Evolutionary conservation across 106 monocot species (phyloP).

Genomic region (Dendrobium catenatum): DNA sequence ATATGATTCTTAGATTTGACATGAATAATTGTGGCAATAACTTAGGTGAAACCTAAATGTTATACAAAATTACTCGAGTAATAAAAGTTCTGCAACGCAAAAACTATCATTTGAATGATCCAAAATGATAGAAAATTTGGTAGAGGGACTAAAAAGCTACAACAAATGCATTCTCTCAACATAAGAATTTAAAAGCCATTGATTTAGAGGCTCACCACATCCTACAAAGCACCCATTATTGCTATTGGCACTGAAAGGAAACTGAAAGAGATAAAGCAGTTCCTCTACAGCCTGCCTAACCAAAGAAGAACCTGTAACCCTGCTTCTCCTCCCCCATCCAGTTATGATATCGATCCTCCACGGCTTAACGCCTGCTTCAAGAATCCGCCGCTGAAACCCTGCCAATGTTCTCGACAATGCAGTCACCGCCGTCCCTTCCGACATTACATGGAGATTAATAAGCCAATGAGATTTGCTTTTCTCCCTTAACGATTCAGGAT

Average conservation of each 20-base stretch:
- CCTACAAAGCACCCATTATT: constrained; percentile 94
- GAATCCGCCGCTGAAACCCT: constrained; percentile 59
- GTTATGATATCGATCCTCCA: constrained; percentile 80
- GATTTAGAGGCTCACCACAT: constrained; percentile 62
- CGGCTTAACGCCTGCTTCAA: constrained; percentile 37
- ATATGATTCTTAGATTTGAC: too few species aligned
- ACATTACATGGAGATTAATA: constrained; percentile 96
- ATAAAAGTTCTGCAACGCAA: background rate
- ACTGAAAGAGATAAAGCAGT: constrained; percentile 54
- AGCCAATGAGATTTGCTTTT: constrained; percentile 69
- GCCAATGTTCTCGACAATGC: constrained; percentile 86
- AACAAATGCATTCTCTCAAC: constrained; percentile 96
- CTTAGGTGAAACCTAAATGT: too few species aligned
- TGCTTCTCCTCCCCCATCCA: constrained; percentile 91
- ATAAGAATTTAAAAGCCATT: constrained; percentile 77
- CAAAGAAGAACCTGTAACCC: constrained; percentile 78
- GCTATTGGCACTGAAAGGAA: constrained; percentile 58
- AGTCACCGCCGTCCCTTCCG: constrained; percentile 82
- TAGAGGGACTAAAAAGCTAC: constrained; percentile 11
- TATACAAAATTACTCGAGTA: background rate
- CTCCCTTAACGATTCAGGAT: constrained; percentile 75
- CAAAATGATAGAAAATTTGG: background rate
- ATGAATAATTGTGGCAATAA: too few species aligned
- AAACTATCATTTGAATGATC: background rate
- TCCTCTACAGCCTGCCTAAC: constrained; percentile 79